Base-by-base conservation (phyloP, 2,329 filamentous ascomycete genomes). In the Colletotrichum cuscutae region DNA sequence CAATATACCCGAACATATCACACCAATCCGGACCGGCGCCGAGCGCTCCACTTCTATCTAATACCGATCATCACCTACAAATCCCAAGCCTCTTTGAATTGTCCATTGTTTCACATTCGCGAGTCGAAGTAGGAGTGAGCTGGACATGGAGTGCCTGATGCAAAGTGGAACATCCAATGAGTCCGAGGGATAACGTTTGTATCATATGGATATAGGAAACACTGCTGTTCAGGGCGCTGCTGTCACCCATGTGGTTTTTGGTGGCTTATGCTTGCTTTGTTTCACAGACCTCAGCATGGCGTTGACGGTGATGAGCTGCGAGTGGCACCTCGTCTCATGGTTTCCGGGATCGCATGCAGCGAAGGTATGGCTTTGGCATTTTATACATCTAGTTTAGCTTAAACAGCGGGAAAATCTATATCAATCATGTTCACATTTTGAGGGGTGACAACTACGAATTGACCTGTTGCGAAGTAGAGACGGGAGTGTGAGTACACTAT, bases 1-100 rank as follows among this genome's bases (percentile, higher is more conserved):
- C 58, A 72, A 52, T 62, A 72, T 77, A 74, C 73, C 53, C 58
- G 60, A 75, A 66, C 59, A 72, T 70, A 62, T 56, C 37, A 65
- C 53, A 69, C 66, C 61, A 65, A 72, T 74, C 65, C 64, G 75
- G 75, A 77, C 74, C 54, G 75, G 72, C 66, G 75, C 72, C 76
- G 65, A 75, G 75, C 75, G 71, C 75, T 56, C 61, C 58, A 65
- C 32, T 64, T 59, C 46, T 32, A 65, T 42, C 26, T 75, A 74
- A 72, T 74, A 49, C 46, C 60, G 61, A 73, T 75, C 57, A 52
- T 56, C 35, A 57, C 54, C 53, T 19, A n/a, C 12, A 49, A 54
- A 49, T 13, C n/a, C 26, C 46, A 52, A 52, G 35, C 60, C 22
- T 53, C 52, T 30, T 28, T 59, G 42, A 37, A 13, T 46, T 37